Evolutionary conservation across 352 stramenopile species (phyloP).

Genomic region (Globisporangium splendens): DNA sequence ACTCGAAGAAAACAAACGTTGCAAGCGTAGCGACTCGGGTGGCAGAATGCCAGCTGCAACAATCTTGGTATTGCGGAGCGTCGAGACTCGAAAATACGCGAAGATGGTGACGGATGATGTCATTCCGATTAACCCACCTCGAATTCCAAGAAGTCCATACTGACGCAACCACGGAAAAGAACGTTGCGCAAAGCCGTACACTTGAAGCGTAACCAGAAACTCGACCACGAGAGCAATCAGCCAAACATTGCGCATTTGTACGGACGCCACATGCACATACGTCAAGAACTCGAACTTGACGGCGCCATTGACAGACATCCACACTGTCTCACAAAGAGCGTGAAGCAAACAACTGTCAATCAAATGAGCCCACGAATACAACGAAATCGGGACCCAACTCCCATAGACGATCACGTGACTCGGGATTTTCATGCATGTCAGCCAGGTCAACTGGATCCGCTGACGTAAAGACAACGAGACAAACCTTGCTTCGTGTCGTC

Average conservation of each 20-base stretch:
- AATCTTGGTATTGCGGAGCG: not conserved
- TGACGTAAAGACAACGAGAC: not conserved
- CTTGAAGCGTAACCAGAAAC: not conserved
- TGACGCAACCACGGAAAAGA: not conserved
- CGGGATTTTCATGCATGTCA: slow-evolving; percentile 14
- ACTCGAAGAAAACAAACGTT: slow-evolving; percentile 1
- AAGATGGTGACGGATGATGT: slow-evolving; percentile 6
- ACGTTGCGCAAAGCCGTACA: not conserved
- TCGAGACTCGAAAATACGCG: not conserved
- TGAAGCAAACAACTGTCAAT: slow-evolving; percentile 15
- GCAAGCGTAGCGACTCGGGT: not conserved
- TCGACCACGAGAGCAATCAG: slow-evolving; percentile 12
- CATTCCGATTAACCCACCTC: not conserved
- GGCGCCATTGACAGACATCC: slow-evolving; percentile 14
- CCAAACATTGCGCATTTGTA: slow-evolving; percentile 20
- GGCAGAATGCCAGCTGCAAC: not conserved
- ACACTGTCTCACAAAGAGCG: slow-evolving; percentile 11
- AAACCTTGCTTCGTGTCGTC: not conserved
- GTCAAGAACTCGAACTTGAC: slow-evolving; percentile 13
- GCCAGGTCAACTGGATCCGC: slow-evolving; percentile 1
- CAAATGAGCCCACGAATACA: slow-evolving; percentile 14
- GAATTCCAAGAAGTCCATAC: not conserved
- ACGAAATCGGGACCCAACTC: slow-evolving; percentile 15
- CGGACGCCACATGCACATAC: slow-evolving; percentile 14
- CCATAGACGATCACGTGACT: slow-evolving; percentile 20